A percentile compares a stretch with the other conserved stretches of the same genome.
Conservation (phyloP, 768 basidiomycete genomes). For the Calocybe cyanea region DNA sequence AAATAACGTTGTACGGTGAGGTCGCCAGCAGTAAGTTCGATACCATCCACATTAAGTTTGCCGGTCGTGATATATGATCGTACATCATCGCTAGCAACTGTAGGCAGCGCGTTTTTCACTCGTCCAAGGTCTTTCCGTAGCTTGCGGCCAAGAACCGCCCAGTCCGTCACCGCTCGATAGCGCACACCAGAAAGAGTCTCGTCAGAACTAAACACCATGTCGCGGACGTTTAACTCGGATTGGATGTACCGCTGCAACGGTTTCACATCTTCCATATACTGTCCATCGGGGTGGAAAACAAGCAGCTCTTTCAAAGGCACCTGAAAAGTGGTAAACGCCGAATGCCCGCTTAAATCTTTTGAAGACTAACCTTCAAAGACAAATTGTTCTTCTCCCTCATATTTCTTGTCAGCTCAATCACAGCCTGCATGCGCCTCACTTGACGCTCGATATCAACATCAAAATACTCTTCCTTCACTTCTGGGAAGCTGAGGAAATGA, state of each 20-base stretch:
- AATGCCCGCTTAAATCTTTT: neutral
- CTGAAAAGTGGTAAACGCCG: constrained; percentile 34
- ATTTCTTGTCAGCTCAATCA: constrained; percentile 88
- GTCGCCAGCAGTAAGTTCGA: constrained; percentile 88
- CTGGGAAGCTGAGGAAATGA: constrained; percentile 93
- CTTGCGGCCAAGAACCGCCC: constrained; percentile 91
- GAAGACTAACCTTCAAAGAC: constrained; percentile 77
- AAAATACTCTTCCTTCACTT: constrained; percentile 92
- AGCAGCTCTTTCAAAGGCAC: constrained; percentile 90
- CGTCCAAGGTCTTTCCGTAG: constrained; percentile 87
- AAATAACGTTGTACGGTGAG: constrained; percentile 88
- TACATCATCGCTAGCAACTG: constrained; percentile 76
- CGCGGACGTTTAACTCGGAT: constrained; percentile 93
- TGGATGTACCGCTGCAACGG: constrained; percentile 85
- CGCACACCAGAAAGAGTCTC: constrained; percentile 82
- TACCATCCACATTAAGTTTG: constrained; percentile 82
- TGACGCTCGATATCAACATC: constrained; percentile 91
- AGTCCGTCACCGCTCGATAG: constrained; percentile 92
- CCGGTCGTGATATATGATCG: constrained; percentile 73
- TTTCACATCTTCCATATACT: constrained; percentile 82
- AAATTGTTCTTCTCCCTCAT: constrained; percentile 85
- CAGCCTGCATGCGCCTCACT: constrained; percentile 89
- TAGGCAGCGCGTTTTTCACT: constrained; percentile 84
- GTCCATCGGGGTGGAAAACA: constrained; percentile 85
- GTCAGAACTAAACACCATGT: constrained; percentile 85